Evolutionary conservation across 2,329 filamentous ascomycete genomes (phyloP).

Genomic region (Sphaerulina vaccinii): DNA sequence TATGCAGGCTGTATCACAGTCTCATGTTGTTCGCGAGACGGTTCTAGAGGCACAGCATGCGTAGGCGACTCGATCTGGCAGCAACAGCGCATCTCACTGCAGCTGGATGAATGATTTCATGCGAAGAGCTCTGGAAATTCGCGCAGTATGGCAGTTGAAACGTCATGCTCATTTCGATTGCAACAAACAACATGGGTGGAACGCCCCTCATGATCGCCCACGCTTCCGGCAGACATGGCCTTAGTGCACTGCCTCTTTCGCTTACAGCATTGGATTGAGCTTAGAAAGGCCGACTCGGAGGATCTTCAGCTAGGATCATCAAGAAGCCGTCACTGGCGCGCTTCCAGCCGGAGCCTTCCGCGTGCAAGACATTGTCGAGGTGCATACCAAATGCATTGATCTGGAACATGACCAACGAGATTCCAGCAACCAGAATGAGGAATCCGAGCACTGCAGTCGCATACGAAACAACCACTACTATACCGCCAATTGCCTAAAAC

Average conservation of each 20-base stretch:
- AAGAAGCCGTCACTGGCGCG: not conserved
- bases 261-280: not conserved
- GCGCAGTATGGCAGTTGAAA: conserved; percentile 1
- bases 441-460: not conserved
- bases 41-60: not conserved
- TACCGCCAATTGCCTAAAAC: not conserved
- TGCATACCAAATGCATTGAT: not conserved
- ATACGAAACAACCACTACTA: no score
- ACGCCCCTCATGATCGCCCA: conserved; percentile 13
- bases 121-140: not conserved
- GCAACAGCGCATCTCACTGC: not conserved
- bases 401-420: conserved; percentile 2
- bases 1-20: no score
- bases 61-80: no score
- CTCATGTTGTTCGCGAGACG: not conserved
- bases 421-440: not conserved
- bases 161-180: conserved; percentile 19
- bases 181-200: conserved; percentile 5
- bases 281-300: conserved; percentile 1
- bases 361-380: not conserved
- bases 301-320: conserved; percentile 13
- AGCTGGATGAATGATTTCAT: not conserved
- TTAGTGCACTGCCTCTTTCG: conserved; percentile 9
- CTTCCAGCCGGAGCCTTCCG: conserved; percentile 9
- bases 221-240: conserved; percentile 18